Conservation (phyloP, 495 filamentous ascomycete species). For the Penicilliopsis zonata region DNA sequence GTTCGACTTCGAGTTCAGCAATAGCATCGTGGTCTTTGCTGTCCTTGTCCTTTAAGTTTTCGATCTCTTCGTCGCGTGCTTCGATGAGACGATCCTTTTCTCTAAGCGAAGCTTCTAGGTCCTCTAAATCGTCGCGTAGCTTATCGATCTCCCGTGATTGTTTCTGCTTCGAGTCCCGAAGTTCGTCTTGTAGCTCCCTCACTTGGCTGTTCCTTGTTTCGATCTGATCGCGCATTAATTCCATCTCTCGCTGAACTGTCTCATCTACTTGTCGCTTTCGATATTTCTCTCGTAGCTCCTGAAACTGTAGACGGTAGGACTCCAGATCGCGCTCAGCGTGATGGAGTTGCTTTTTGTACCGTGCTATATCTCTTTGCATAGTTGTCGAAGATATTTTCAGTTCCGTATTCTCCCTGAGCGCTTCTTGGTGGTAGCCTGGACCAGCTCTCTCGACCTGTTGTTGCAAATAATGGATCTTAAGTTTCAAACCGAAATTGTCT, state of each 20-base stretch:
- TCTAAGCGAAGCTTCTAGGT: constrained; percentile 51
- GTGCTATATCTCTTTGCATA: constrained; percentile 72
- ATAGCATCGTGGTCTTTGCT: constrained; percentile 40
- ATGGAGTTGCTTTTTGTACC: constrained; percentile 67
- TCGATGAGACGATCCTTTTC: constrained; percentile 55
- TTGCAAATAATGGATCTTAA: constrained; percentile 93
- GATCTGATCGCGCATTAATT: constrained; percentile 44
- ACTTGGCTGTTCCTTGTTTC: constrained; percentile 43
- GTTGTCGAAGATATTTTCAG: constrained; percentile 83
- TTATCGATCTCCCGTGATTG: constrained; percentile 45
- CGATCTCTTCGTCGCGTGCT: constrained; percentile 53
- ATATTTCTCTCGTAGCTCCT: constrained; percentile 66
- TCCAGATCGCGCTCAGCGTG: constrained; percentile 74
- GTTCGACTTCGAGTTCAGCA: constrained; percentile 36
- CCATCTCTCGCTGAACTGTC: constrained; percentile 47
- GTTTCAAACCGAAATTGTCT: constrained; percentile 87
- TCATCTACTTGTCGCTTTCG: constrained; percentile 62
- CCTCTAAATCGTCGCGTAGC: constrained; percentile 54
- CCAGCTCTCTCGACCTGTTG: constrained; percentile 76
- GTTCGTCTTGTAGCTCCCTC: constrained; percentile 30
- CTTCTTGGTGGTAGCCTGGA: constrained; percentile 72
- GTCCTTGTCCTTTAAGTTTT: constrained; percentile 43
- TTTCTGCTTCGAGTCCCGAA: constrained; percentile 31
- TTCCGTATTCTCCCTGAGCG: constrained; percentile 88
- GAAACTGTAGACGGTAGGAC: constrained; percentile 60